A percentile compares a stretch with the other conserved stretches of the same genome.
These are phyloP conservation scores for Ceratobasidium sp. DNA, from an alignment of 1,284 basidiomycete genomes.

Conservation along the genomic window DNA sequence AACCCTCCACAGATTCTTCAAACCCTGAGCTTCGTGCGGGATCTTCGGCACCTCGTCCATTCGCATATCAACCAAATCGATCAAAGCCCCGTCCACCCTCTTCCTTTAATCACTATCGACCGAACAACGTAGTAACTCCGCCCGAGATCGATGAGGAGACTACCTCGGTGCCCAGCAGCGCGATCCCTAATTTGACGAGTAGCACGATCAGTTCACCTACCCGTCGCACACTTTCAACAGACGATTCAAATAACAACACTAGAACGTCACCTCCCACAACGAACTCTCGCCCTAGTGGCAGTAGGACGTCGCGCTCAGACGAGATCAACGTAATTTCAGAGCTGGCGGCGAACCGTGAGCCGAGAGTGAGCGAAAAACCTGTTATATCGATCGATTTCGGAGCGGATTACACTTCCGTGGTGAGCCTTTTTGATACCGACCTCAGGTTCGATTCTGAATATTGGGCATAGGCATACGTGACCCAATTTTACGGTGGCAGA, in stretches of 20 bases:
- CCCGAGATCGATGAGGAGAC: background rate
- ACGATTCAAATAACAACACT: background rate
- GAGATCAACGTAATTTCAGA: conserved; percentile 7
- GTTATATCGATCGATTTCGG: conserved; percentile 83
- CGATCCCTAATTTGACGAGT: background rate
- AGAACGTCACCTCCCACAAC: conserved; percentile 5
- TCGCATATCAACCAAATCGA: conserved; percentile 17
- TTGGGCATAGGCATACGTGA: conserved; percentile 66
- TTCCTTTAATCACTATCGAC: background rate
- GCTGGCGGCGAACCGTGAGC: background rate
- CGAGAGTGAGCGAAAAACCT: conserved; percentile 52
- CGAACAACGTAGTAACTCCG: background rate
- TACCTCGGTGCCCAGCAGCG: background rate
- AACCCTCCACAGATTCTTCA: background rate
- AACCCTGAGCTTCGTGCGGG: background rate
- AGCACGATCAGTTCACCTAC: background rate
- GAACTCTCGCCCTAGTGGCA: background rate
- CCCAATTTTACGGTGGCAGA: conserved; percentile 63
- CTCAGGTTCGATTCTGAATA: too few relatives aligned
- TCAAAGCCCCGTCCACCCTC: background rate
- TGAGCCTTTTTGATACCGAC: too few relatives aligned
- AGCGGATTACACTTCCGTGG: conserved; percentile 84
- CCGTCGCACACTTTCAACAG: background rate
- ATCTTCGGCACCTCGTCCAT: background rate
- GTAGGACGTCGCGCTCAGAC: background rate